Percentiles rank a stretch among this genome's conserved stretches.
phyloP scores from a whole-genome alignment of 1,284 basidiomycete species.

The Pseudozyma hubeiensis region DNA sequence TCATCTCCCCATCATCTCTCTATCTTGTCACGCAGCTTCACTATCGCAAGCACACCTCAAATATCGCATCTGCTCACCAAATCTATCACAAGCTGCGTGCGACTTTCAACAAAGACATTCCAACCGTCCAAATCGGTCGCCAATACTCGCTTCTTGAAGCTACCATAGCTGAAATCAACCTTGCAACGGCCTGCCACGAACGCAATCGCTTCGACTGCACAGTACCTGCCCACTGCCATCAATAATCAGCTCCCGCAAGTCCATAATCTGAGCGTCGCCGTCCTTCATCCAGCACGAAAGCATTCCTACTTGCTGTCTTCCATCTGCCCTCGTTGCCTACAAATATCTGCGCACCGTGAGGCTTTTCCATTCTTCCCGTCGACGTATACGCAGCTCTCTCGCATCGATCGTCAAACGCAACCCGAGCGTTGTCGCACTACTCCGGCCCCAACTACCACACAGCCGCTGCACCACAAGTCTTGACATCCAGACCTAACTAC shows the following conservation, averaged over 20 bases:
- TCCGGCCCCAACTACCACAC: too few relatives aligned
- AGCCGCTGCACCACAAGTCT: too few relatives aligned
- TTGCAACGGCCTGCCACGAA: background rate
- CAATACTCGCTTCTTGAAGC: too few relatives aligned
- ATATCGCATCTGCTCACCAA: background rate
- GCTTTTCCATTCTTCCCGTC: constrained; percentile 4
- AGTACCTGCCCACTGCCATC: background rate
- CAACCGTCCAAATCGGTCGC: too few relatives aligned
- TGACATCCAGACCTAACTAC: too few relatives aligned
- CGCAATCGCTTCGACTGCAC: background rate
- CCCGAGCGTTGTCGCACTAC: background rate
- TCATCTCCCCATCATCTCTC: constrained; percentile 3
- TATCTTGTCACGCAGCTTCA: constrained; percentile 8
- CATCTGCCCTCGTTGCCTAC: constrained; percentile 32
- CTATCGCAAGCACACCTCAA: too few relatives aligned
- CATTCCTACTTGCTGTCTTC: constrained; percentile 1
- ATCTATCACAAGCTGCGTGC: background rate
- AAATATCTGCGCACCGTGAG: constrained; percentile 45
- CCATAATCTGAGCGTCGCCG: background rate
- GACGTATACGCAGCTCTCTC: background rate
- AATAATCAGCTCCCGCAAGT: constrained; percentile 9
- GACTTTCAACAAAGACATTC: background rate
- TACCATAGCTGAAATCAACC: background rate
- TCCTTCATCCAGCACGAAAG: background rate
- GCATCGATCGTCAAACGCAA: background rate